Evolutionary conservation across 2,329 filamentous ascomycete genomes (phyloP).

Genomic region (Parastagonospora avenae): DNA sequence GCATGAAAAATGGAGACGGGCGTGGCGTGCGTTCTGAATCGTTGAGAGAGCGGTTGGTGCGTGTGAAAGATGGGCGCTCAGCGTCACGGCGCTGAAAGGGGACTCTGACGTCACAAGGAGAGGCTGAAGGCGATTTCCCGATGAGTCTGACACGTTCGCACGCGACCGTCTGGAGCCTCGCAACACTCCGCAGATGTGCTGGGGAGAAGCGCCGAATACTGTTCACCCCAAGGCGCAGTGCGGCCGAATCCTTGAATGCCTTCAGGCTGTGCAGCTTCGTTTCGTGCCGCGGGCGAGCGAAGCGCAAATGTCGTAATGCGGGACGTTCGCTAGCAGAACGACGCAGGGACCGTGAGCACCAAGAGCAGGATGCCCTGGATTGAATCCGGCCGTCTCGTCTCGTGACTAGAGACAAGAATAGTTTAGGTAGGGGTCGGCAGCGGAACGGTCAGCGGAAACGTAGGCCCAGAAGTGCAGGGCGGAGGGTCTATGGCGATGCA

Average conservation of each 20-base stretch:
- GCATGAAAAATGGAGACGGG: constrained; percentile 29
- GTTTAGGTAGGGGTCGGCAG: neutral
- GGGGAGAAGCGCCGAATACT: neutral
- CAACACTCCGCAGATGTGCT: neutral
- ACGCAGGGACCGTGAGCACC: constrained; percentile 6
- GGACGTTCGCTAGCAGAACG: constrained; percentile 2
- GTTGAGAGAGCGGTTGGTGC: constrained; percentile 6
- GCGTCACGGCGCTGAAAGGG: neutral
- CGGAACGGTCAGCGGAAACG: constrained; percentile 10
- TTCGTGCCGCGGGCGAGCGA: neutral
- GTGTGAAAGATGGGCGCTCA: constrained; percentile 1
- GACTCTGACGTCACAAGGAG: constrained; percentile 1
- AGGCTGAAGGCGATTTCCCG: neutral
- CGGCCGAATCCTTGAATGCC: neutral
- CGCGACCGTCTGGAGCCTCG: neutral
- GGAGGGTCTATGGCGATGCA: constrained; percentile 1
- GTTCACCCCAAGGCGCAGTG: constrained; percentile 4
- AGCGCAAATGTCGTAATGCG: constrained; percentile 6
- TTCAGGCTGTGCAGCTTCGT: constrained; percentile 3
- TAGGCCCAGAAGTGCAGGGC: constrained; percentile 1
- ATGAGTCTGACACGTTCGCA: constrained; percentile 1
- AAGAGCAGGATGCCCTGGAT: constrained; percentile 1
- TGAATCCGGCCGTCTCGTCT: neutral
- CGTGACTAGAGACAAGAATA: too few relatives aligned
- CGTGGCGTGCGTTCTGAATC: constrained; percentile 10